A percentile compares a stretch with the other conserved stretches of the same genome.
Conservation (phyloP, 495 filamentous ascomycete genomes). For the Talaromyces borbonicus region DNA sequence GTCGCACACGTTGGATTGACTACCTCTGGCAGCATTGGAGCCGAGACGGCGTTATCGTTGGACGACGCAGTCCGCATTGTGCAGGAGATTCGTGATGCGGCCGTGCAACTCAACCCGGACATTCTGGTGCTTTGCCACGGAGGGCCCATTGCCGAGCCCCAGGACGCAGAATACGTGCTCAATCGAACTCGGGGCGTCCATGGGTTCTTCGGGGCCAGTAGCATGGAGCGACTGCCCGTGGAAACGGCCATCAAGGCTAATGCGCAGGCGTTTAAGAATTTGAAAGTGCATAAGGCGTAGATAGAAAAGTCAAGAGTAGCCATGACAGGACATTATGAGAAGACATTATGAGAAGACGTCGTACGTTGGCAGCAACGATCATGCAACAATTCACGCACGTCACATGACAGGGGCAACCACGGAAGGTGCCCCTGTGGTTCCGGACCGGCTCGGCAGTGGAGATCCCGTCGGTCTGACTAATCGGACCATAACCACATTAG, state of each 20-base stretch:
- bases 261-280: constrained; percentile 48
- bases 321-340: neutral
- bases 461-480: no score
- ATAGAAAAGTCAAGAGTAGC: neutral
- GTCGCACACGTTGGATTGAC: constrained; percentile 64
- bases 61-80: constrained; percentile 50
- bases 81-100: constrained; percentile 55
- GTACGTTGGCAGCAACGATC: no score
- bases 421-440: no score
- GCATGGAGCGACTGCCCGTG: constrained; percentile 61
- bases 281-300: constrained; percentile 17
- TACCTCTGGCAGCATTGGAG: constrained; percentile 54
- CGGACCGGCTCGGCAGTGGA: no score
- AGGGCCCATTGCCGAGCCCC: constrained; percentile 51
- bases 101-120: constrained; percentile 39
- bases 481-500: no score
- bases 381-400: no score
- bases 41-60: constrained; percentile 45
- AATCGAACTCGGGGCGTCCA: constrained; percentile 49
- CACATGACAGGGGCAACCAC: no score
- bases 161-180: constrained; percentile 55
- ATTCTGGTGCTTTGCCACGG: constrained; percentile 63
- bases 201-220: constrained; percentile 63
- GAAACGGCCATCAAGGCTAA: constrained; percentile 55
- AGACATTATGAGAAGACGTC: no score